A percentile compares a stretch with the other conserved stretches of the same genome.
phyloP scores from a whole-genome alignment of 495 filamentous ascomycete genomes.

The Pyronema domesticum region DNA sequence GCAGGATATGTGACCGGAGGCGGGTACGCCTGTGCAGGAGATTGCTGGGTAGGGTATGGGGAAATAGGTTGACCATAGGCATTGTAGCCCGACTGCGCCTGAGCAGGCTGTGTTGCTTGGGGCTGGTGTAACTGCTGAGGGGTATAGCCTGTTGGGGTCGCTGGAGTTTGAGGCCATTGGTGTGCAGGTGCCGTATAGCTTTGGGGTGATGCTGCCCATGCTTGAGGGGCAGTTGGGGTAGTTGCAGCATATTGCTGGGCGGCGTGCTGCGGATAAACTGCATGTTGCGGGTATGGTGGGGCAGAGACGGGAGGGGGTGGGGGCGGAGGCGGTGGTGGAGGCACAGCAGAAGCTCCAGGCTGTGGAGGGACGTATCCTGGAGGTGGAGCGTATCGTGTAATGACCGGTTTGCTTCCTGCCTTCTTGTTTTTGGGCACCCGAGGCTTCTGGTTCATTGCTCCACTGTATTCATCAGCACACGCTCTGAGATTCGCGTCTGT shows the following conservation, averaged over 20 bases:
- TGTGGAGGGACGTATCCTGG: constrained; percentile 17
- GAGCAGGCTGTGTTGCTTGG: constrained; percentile 22
- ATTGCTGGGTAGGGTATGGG: constrained; percentile 18
- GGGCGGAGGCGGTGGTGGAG: constrained; percentile 15
- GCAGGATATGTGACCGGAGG: constrained; percentile 7
- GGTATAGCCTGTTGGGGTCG: constrained; percentile 8
- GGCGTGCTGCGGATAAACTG: constrained; percentile 13
- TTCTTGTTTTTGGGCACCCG: constrained; percentile 24
- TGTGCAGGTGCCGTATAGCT: constrained; percentile 11
- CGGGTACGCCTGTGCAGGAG: constrained; percentile 17
- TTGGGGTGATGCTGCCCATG: constrained; percentile 18
- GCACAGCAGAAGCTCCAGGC: constrained; percentile 10
- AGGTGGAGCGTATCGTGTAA: constrained; percentile 27
- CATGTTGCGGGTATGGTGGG: constrained; percentile 10
- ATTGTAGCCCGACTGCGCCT: constrained; percentile 21
- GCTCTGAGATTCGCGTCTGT: neutral
- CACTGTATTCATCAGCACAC: constrained; percentile 1
- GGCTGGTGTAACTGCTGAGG: constrained; percentile 20
- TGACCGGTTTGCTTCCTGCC: constrained; percentile 26
- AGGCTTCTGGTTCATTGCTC: constrained; percentile 16
- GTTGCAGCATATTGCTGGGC: constrained; percentile 13
- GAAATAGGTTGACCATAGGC: constrained; percentile 20
- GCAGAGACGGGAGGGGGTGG: constrained; percentile 8
- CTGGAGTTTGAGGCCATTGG: constrained; percentile 21
- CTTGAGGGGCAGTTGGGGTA: constrained; percentile 16